These are phyloP conservation scores for Globisporangium irregulare DNA, from an alignment of 352 stramenopile genomes.

Conservation along the genomic window DNA sequence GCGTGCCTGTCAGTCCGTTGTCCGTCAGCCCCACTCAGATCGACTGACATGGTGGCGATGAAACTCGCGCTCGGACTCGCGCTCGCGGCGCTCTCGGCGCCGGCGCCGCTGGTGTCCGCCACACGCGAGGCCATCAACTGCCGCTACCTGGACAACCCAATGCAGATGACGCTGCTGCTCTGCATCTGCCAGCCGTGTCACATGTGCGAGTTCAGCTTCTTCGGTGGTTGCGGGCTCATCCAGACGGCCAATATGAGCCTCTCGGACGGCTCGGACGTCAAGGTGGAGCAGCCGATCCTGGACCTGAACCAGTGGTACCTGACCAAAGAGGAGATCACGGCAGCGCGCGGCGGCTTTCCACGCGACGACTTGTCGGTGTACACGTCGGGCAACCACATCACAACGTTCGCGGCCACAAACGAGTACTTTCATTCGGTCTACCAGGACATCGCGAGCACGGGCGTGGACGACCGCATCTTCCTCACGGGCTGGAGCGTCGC, in stretches of 20 bases:
- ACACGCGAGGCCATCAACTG: slow-evolving; percentile 16
- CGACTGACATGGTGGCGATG: background rate
- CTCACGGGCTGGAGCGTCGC: slow-evolving; percentile 58
- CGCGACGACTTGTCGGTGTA: slow-evolving; percentile 41
- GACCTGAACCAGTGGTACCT: slow-evolving; percentile 59
- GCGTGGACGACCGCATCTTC: slow-evolving; percentile 38
- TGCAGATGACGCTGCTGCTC: slow-evolving; percentile 21
- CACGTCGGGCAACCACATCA: slow-evolving; percentile 46
- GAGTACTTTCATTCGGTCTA: slow-evolving; percentile 52
- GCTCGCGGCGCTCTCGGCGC: background rate
- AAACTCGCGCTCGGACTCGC: slow-evolving; percentile 10
- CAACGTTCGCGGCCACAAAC: slow-evolving; percentile 35
- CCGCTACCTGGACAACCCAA: slow-evolving; percentile 19
- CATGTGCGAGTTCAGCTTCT: slow-evolving; percentile 32
- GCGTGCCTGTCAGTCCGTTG: background rate
- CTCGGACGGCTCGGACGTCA: slow-evolving; percentile 28
- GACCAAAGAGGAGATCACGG: slow-evolving; percentile 48
- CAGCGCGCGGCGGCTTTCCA: slow-evolving; percentile 36
- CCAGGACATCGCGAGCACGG: slow-evolving; percentile 35
- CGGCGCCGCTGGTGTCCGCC: background rate
- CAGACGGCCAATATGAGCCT: slow-evolving; percentile 14
- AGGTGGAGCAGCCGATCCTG: slow-evolving; percentile 36
- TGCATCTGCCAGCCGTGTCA: slow-evolving; percentile 49
- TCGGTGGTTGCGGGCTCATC: slow-evolving; percentile 23
- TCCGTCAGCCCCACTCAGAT: background rate